Evolutionary conservation across 164 flowering plant species (phyloP), one percentile per base, ranked within the genome.

Genomic region (Vitis rupestris): DNA sequence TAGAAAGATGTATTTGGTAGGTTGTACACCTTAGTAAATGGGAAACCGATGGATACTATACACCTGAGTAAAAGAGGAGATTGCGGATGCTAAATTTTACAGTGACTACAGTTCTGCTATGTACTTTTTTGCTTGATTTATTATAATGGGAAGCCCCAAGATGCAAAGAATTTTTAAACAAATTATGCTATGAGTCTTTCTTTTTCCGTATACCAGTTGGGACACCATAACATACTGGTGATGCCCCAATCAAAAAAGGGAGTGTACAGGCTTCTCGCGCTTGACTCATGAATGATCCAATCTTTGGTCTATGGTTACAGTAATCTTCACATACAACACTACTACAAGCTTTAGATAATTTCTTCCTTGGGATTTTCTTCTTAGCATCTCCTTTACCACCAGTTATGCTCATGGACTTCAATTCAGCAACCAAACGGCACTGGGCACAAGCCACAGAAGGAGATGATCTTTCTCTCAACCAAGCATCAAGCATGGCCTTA

Each of bases 181-280:
- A 47, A 16, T 66, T 50, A 23, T 29, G 59, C 70, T 80, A 75
- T 61, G 72, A 64, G 63, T 79, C 77, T 57, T 70, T 81, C 79
- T 85, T 93, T 69, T 75, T 92, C 63, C 80, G 67, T 50, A 96
- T 90, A 13, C 88, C 80, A 15, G 99, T 96, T 0, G 99, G 99
- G 14, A 96, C 92, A 66, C 98, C 99, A 79, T 93, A 96, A 81
- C 98, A 93, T 12, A 96, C 97, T 1, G 98, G 98, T 11, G 99
- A 69, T 13, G 95, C 99, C 50, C 99, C 98, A 59, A 83, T 92
- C 75, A 96, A 79, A 73, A 69, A 79, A n/a, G 89, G 86, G 10
- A 96, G 90, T 0, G 64, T 79, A 70, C 99, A 96, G 59, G 92
- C 90, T 56, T 90, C 87, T 50, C 98, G 87, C 61, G 98, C 97